Percentiles rank a stretch among this genome's conserved stretches.
phyloP scores from a whole-genome alignment of 768 basidiomycete species.

The Leccinum ochraceum region DNA sequence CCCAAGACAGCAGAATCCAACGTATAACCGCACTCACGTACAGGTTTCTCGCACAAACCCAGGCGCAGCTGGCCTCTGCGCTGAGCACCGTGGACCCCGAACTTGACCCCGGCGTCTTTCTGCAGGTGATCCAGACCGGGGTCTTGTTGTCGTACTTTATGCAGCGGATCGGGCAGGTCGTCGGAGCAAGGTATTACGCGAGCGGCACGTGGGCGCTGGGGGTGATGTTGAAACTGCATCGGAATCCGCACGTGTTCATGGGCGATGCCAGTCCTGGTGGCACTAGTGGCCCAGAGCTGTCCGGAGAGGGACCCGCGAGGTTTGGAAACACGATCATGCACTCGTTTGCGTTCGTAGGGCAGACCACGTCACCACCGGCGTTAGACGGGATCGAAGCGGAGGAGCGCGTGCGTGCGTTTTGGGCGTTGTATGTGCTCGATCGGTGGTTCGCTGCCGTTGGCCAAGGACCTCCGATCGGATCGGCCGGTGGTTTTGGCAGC shows the following conservation, averaged over 20 bases:
- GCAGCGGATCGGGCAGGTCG: slow-evolving; percentile 54
- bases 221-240: slow-evolving; percentile 49
- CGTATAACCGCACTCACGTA: not conserved
- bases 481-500: slow-evolving; percentile 28
- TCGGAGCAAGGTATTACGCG: slow-evolving; percentile 62
- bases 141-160: slow-evolving; percentile 69
- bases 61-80: slow-evolving; percentile 46
- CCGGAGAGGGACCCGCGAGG: not conserved
- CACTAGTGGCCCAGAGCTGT: slow-evolving; percentile 2
- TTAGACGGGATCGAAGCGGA: slow-evolving; percentile 36
- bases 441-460: slow-evolving; percentile 34
- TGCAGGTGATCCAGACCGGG: slow-evolving; percentile 61
- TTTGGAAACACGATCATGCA: not conserved
- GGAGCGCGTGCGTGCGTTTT: slow-evolving; percentile 42
- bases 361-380: slow-evolving; percentile 31
- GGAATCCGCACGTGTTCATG: slow-evolving; percentile 4
- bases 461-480: slow-evolving; percentile 24
- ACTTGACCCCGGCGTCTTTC: slow-evolving; percentile 38
- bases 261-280: not conserved
- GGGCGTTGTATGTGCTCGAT: slow-evolving; percentile 38
- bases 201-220: slow-evolving; percentile 49
- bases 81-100: slow-evolving; percentile 40
- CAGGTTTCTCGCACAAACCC: slow-evolving; percentile 48
- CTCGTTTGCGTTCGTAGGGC: slow-evolving; percentile 13
- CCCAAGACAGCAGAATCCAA: not conserved